Percentiles rank a stretch among this genome's conserved stretches.
Evolutionary conservation across 805 yeast species (phyloP).

Genomic region (Hemisphaericaspora nanyangensis): DNA sequence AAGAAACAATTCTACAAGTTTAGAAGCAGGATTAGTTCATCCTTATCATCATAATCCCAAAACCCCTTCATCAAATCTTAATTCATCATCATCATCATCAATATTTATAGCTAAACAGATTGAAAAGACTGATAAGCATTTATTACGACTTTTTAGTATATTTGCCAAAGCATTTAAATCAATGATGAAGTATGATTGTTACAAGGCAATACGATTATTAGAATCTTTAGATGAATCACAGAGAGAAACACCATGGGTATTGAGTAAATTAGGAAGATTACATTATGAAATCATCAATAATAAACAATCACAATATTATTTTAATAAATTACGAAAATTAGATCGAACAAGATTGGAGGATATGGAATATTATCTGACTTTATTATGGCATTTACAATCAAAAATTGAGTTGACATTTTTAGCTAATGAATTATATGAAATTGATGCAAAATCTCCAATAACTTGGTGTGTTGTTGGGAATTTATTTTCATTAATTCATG

Average conservation of each 20-base stretch:
- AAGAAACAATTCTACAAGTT: constrained; percentile 19
- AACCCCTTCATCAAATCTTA: background rate
- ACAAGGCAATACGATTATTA: constrained; percentile 69
- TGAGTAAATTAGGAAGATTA: constrained; percentile 71
- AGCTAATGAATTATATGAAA: constrained; percentile 73
- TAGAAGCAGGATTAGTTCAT: constrained; percentile 9
- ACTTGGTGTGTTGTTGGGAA: constrained; percentile 94
- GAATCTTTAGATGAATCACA: constrained; percentile 61
- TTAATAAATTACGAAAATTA: constrained; percentile 54
- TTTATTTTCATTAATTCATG: constrained; percentile 74
- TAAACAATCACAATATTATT: constrained; percentile 65
- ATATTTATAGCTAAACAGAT: constrained; percentile 19
- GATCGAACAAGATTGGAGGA: constrained; percentile 81
- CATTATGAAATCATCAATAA: constrained; percentile 88
- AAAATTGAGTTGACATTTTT: constrained; percentile 75
- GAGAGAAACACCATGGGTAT: constrained; percentile 77
- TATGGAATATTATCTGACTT: constrained; percentile 88
- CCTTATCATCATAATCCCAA: no score
- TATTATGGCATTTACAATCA: constrained; percentile 88
- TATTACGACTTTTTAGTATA: constrained; percentile 45
- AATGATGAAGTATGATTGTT: constrained; percentile 67
- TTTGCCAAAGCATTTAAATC: constrained; percentile 62
- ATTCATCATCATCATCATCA: constrained; percentile 6
- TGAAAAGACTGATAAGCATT: constrained; percentile 35
- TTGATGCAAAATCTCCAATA: constrained; percentile 64